A percentile compares a stretch with the other conserved stretches of the same genome.
Evolutionary conservation across 2,329 filamentous ascomycete genomes (phyloP).

Genomic region (Plenodomus biglobosus): DNA sequence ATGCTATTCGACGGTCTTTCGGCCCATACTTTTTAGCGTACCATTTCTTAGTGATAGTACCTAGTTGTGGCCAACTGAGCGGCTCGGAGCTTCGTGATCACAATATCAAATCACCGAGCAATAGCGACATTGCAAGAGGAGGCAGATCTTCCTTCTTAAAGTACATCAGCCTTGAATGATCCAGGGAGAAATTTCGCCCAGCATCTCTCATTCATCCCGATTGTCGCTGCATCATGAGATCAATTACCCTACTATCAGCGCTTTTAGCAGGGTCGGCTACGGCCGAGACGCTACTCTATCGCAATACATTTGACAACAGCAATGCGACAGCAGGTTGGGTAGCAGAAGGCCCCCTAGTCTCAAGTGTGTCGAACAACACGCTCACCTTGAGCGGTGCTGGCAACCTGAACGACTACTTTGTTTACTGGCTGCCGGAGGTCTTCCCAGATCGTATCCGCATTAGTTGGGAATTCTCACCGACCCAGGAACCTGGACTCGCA

Average conservation of each 20-base stretch:
- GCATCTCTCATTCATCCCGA: not conserved
- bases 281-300: conserved; percentile 39
- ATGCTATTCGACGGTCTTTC: not conserved
- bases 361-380: conserved; percentile 28
- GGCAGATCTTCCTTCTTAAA: no score
- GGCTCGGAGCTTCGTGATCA: not conserved
- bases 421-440: conserved; percentile 38
- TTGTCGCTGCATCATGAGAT: not conserved
- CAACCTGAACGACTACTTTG: conserved; percentile 32
- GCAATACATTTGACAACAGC: conserved; percentile 33
- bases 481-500: conserved; percentile 36
- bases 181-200: no score
- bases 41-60: not conserved
- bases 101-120: not conserved
- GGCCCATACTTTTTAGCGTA: not conserved
- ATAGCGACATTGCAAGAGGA: not conserved
- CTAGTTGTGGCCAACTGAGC: no score
- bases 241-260: not conserved
- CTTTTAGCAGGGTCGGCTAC: conserved; percentile 12
- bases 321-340: conserved; percentile 33
- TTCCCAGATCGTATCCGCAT: conserved; percentile 38
- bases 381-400: conserved; percentile 32
- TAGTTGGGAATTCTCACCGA: conserved; percentile 38
- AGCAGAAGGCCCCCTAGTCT: conserved; percentile 36
- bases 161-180: no score